A percentile compares a stretch with the other conserved stretches of the same genome.
Conservation (phyloP, 108 stramenopile species). For the Mediolabrus comicus region DNA sequence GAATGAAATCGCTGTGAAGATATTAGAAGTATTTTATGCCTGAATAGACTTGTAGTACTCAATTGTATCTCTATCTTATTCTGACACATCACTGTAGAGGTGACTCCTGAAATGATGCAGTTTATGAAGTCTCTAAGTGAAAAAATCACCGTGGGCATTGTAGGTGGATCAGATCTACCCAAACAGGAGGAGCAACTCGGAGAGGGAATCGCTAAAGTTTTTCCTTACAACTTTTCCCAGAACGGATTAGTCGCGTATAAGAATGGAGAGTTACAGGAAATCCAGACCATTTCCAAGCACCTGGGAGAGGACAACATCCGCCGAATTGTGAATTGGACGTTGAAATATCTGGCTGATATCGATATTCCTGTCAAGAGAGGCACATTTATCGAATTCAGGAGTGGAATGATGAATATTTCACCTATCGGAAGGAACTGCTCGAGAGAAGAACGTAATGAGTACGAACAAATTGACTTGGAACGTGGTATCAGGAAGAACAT, state of each 20-base stretch:
- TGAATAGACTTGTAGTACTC: no score
- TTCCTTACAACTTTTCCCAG: slow-evolving; percentile 98
- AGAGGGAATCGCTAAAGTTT: slow-evolving; percentile 74
- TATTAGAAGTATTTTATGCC: background rate
- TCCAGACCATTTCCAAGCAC: slow-evolving; percentile 86
- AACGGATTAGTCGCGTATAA: slow-evolving; percentile 99
- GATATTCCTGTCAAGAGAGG: slow-evolving; percentile 98
- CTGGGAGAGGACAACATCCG: slow-evolving; percentile 98
- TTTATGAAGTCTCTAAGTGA: slow-evolving; percentile 87
- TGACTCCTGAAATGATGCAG: slow-evolving; percentile 86
- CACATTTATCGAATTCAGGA: slow-evolving; percentile 99
- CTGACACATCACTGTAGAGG: slow-evolving; percentile 17
- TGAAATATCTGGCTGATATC: slow-evolving; percentile 86
- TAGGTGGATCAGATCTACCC: slow-evolving; percentile 97
- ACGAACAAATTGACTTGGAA: slow-evolving; percentile 93
- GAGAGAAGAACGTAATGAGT: slow-evolving; percentile 96
- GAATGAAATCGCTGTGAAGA: background rate
- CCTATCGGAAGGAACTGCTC: slow-evolving; percentile 99
- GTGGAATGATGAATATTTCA: slow-evolving; percentile 99
- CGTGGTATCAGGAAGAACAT: slow-evolving; percentile 86
- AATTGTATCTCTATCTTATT: no score
- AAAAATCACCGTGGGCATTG: slow-evolving; percentile 96
- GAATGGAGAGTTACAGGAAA: slow-evolving; percentile 75
- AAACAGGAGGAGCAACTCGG: slow-evolving; percentile 99
- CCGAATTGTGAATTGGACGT: slow-evolving; percentile 93